Evolutionary conservation across 2,329 filamentous ascomycete genomes (phyloP), one percentile per base, ranked within the genome.

Genomic region (Aspergillus tanneri): DNA sequence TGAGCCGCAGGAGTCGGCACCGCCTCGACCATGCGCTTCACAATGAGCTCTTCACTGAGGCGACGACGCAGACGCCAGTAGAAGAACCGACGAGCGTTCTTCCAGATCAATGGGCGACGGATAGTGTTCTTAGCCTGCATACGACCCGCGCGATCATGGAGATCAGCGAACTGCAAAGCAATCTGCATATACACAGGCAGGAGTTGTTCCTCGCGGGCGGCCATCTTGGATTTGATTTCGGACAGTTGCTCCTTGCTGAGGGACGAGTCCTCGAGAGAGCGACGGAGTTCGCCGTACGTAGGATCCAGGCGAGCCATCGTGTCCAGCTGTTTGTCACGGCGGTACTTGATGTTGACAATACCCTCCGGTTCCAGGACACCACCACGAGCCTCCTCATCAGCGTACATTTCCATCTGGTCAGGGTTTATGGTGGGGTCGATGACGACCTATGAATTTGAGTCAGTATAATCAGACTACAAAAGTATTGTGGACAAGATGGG

Each of bases 41-140:
- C 81, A 62, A 99, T 90, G 72, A 95, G 89, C 76, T 99, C 93
- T 77, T 99, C 93, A 73, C 95, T 97, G 68, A 99, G 81, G 75
- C 93, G 85, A 69, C 93, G 88, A 72, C 95, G 91, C 54, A 96
- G 86, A 73, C 93, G 92, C 93, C 95, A 99, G 87, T 97, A 99
- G 81, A 99, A 97, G 88, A 93, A 97, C 67, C 92, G 87, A 57
- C 93, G 86, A 8, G 92, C 86, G 62, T 96, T 87, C 69, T 83
- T 79, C 93, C 92, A 97, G 64, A 86, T 82, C 32, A 99, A 80
- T 10, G 84, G 76, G 62, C 88, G 82, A 55, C 93, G 90, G 64
- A 99, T 96, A 48, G 87, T 86, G 54, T 90, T 87, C 85, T 99
- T 99, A 72, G 93, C 93, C 77, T 96, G 84, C 93, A 99, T 99